These are phyloP conservation scores for Choiromyces venosus DNA, from an alignment of 495 filamentous ascomycete species.

Conservation along the genomic window DNA sequence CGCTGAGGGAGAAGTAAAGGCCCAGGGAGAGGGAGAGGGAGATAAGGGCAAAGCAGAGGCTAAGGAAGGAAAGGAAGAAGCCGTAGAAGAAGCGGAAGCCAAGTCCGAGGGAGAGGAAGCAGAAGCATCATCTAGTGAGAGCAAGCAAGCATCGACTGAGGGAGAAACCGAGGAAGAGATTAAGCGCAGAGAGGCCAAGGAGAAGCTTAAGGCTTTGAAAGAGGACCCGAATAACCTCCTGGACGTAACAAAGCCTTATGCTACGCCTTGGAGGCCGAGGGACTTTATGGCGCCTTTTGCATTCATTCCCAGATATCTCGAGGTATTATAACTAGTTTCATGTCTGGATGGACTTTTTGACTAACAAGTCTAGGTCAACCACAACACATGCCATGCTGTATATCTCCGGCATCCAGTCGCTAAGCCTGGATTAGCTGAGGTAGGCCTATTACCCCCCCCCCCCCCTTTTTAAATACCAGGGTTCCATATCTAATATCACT, in stretches of 20 bases:
- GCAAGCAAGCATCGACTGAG: slow-evolving; percentile 43
- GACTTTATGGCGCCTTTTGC: slow-evolving; percentile 85
- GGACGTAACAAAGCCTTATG: slow-evolving; percentile 75
- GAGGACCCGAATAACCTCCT: slow-evolving; percentile 59
- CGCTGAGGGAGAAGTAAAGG: slow-evolving; percentile 26
- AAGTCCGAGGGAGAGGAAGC: slow-evolving; percentile 42
- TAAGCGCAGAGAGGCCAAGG: slow-evolving; percentile 39
- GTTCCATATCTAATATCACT: slow-evolving; percentile 15
- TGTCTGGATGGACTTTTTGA: background rate
- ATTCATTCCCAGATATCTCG: slow-evolving; percentile 89
- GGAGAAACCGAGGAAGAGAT: slow-evolving; percentile 43
- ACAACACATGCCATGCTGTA: slow-evolving; percentile 88
- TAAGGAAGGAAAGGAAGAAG: slow-evolving; percentile 32
- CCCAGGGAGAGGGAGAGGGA: slow-evolving; percentile 31
- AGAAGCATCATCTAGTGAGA: slow-evolving; percentile 28
- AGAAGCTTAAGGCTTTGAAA: slow-evolving; percentile 33
- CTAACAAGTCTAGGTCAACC: slow-evolving; percentile 56
- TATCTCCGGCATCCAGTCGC: slow-evolving; percentile 94
- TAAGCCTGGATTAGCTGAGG: slow-evolving; percentile 77
- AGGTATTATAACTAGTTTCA: slow-evolving; percentile 47
- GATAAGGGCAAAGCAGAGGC: slow-evolving; percentile 40
- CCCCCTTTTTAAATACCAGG: background rate
- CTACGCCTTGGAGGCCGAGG: slow-evolving; percentile 84
- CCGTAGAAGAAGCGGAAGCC: slow-evolving; percentile 36
- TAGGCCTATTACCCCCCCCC: slow-evolving; percentile 4